phyloP scores from a whole-genome alignment of 768 basidiomycete species.

The Lepiota venenata region DNA sequence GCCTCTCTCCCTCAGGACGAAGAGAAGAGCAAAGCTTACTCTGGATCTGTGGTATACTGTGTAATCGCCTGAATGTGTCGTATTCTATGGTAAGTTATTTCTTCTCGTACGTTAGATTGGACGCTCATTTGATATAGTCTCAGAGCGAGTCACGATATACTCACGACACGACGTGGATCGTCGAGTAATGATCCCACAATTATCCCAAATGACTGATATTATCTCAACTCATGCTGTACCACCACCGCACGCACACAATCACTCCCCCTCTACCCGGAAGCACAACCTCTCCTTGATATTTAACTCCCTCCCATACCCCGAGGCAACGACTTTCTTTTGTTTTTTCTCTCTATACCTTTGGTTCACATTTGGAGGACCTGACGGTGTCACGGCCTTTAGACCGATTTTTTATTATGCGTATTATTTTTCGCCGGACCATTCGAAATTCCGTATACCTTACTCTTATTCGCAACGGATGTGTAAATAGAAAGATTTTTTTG shows the following conservation, averaged over 20 bases:
- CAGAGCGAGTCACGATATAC: not conserved
- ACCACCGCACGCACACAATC: not conserved
- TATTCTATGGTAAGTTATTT: not conserved
- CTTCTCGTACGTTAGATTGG: not conserved
- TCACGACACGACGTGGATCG: not conserved
- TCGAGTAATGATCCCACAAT: not conserved
- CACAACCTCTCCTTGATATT: too few relatives aligned
- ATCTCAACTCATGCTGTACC: not conserved
- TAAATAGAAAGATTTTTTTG: not conserved
- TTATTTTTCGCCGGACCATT: not conserved
- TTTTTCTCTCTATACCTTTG: not conserved
- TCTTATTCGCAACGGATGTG: not conserved
- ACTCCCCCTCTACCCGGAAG: too few relatives aligned
- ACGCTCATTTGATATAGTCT: not conserved
- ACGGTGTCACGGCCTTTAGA: not conserved
- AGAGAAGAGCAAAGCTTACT: not conserved
- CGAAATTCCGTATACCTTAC: not conserved
- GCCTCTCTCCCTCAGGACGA: not conserved
- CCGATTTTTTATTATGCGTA: too few relatives aligned
- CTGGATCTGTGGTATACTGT: not conserved
- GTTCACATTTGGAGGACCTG: not conserved
- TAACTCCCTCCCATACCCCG: not conserved
- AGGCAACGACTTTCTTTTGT: not conserved
- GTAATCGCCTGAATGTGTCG: conserved; percentile 1
- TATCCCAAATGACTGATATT: not conserved